Conservation (phyloP, 164 flowering plant genomes). For the Paratinospora sagittata region DNA sequence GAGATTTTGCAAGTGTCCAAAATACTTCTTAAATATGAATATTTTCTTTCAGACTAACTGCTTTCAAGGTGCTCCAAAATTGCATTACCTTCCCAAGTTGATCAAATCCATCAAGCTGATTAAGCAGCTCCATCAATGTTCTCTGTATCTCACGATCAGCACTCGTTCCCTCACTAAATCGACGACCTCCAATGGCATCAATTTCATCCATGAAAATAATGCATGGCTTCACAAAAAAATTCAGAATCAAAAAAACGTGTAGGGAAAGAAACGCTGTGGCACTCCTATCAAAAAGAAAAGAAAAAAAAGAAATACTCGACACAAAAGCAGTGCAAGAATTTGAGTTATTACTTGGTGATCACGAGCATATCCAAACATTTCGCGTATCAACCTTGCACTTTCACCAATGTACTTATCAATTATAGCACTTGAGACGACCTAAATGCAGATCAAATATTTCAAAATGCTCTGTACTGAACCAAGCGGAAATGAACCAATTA, state of each 20-base stretch:
- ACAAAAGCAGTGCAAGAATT: background rate
- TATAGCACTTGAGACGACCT: constrained; percentile 96
- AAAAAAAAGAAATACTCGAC: background rate
- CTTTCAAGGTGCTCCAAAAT: background rate
- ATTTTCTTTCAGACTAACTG: background rate
- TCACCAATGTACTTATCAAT: constrained; percentile 94
- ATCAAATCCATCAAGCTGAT: constrained; percentile 98
- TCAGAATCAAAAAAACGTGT: background rate
- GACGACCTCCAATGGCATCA: constrained; percentile 97
- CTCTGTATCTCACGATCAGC: constrained; percentile 97
- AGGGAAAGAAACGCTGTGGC: background rate
- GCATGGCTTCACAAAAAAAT: constrained; percentile 63
- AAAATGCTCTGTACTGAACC: background rate
- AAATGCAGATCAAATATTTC: constrained; percentile 8
- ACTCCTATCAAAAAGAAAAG: no score
- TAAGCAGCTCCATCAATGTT: constrained; percentile 89
- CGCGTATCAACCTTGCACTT: constrained; percentile 90
- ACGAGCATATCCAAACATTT: constrained; percentile 94
- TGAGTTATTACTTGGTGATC: constrained; percentile 74
- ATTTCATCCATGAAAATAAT: constrained; percentile 98
- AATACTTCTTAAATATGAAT: background rate
- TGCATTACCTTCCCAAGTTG: constrained; percentile 72
- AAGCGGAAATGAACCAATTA: background rate
- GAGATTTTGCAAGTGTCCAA: background rate
- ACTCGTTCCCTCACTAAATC: constrained; percentile 91